phyloP scores from a whole-genome alignment of 2,329 filamentous ascomycete species.

The Albophoma yamanashiensis region DNA sequence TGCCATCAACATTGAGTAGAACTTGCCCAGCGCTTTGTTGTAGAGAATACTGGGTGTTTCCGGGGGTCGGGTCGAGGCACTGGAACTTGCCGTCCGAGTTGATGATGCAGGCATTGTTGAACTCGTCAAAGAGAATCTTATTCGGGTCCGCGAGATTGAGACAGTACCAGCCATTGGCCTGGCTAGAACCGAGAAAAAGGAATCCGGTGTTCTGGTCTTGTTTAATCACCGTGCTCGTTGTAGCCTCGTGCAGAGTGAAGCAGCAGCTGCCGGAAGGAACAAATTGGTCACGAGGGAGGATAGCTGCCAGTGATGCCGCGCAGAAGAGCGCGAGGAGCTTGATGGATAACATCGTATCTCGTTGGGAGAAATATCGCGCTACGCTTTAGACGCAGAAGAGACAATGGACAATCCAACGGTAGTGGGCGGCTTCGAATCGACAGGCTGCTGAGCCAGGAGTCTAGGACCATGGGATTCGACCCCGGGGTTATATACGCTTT shows the following conservation, averaged over 20 bases:
- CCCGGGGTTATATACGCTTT: not conserved
- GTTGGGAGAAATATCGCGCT: not conserved
- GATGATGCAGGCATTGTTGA: slow-evolving; percentile 22
- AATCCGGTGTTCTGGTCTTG: slow-evolving; percentile 14
- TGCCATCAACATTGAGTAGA: slow-evolving; percentile 14
- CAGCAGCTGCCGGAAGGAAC: slow-evolving; percentile 13
- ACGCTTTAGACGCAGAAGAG: not conserved
- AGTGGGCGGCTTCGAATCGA: not conserved
- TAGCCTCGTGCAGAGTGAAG: slow-evolving; percentile 18
- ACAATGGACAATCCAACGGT: not conserved
- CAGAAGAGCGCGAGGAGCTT: slow-evolving; percentile 8
- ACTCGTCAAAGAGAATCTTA: slow-evolving; percentile 15
- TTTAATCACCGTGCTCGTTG: slow-evolving; percentile 12
- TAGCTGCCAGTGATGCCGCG: slow-evolving; percentile 11
- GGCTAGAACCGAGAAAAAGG: slow-evolving; percentile 14
- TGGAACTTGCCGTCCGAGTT: slow-evolving; percentile 13
- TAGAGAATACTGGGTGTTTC: slow-evolving; percentile 16
- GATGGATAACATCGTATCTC: not conserved
- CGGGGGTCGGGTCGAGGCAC: slow-evolving; percentile 21
- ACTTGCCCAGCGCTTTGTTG: slow-evolving; percentile 9
- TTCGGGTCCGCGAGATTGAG: slow-evolving; percentile 13
- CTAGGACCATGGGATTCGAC: not conserved
- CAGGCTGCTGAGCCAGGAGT: not conserved
- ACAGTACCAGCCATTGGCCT: slow-evolving; percentile 19
- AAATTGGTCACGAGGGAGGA: slow-evolving; percentile 4